A percentile compares a stretch with the other conserved stretches of the same genome.
Evolutionary conservation across 495 filamentous ascomycete genomes (phyloP).

Genomic region (Aspergillus affinis): DNA sequence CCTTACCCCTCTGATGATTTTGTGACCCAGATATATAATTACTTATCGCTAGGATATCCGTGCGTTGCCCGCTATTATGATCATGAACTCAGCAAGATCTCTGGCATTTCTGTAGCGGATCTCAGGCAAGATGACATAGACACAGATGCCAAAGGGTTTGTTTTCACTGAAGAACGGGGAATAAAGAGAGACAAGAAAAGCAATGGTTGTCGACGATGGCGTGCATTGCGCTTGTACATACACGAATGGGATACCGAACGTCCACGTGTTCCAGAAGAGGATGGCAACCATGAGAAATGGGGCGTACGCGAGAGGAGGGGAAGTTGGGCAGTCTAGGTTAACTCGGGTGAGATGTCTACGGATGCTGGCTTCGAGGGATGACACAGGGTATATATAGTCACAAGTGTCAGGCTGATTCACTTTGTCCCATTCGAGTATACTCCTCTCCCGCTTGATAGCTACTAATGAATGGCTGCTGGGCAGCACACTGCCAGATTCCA

Average conservation of each 20-base stretch:
- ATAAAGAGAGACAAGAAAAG: conserved; percentile 33
- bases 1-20: background rate
- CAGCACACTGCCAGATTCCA: background rate
- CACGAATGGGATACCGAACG: conserved; percentile 82
- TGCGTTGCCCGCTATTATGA: conserved; percentile 80
- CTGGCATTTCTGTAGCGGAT: conserved; percentile 60
- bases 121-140: conserved; percentile 70
- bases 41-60: conserved; percentile 87
- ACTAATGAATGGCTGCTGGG: background rate
- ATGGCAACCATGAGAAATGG: conserved; percentile 58
- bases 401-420: background rate
- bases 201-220: conserved; percentile 69
- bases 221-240: conserved; percentile 77
- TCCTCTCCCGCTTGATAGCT: background rate
- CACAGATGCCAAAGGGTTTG: conserved; percentile 64
- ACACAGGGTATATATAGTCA: background rate
- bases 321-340: conserved; percentile 73
- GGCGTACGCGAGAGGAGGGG: conserved; percentile 72
- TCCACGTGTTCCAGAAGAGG: conserved; percentile 57
- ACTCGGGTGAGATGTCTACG: background rate
- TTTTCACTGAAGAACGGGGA: conserved; percentile 51
- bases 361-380: background rate
- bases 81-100: conserved; percentile 76
- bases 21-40: conserved; percentile 76
- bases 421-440: background rate